Base-by-base conservation (phyloP, 2,329 filamentous ascomycete species). In the Pezicula carpinea region DNA sequence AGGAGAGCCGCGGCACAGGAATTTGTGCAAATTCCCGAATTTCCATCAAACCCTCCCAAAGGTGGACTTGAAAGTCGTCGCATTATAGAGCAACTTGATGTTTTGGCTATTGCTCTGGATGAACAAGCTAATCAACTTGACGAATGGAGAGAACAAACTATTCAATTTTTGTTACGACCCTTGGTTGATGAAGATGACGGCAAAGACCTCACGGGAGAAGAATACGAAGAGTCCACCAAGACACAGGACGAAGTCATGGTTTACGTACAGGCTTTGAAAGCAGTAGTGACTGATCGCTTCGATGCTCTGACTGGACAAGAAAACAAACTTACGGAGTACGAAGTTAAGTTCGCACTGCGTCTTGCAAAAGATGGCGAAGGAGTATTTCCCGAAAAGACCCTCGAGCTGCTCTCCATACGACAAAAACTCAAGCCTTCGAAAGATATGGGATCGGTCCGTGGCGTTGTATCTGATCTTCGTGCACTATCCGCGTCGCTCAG, bases 181-280 rank as follows among this genome's bases (percentile, higher is more conserved):
- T 74, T 97, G 2, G 81, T 97, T 15, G 93, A 97, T 56, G 83
- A 93, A 59, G 89, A 95, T 34, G 81, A 82, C 14, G 72, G 71
- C n/a, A 67, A 77, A 8, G 89, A 95, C 48, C 77, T 82, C 2
- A 92, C 89, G 10, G 93, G 93, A 19, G 85, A 96, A 49, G 93
- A 97, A 63, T 93, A 96, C 53, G 87, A 89, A 55, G 80, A 87
- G 26, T 95, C 92, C 0, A 89, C 90, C 0, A 88, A 88, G 63
- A 78, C 85, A 39, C 92, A 97, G 66, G 92, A 96, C 51, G 83
- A 95, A 61, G 79, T 96, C 35, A 88, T 92, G 66, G 87, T 87
- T 6, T 95, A 95, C 60, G 85, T 95, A 48, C 83, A 90, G 61
- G 83, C 80, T 7, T 72, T 96, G 22, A 79, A 89, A 49, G 81